phyloP scores from a whole-genome alignment of 495 filamentous ascomycete genomes.

The Neurospora cerealis region DNA sequence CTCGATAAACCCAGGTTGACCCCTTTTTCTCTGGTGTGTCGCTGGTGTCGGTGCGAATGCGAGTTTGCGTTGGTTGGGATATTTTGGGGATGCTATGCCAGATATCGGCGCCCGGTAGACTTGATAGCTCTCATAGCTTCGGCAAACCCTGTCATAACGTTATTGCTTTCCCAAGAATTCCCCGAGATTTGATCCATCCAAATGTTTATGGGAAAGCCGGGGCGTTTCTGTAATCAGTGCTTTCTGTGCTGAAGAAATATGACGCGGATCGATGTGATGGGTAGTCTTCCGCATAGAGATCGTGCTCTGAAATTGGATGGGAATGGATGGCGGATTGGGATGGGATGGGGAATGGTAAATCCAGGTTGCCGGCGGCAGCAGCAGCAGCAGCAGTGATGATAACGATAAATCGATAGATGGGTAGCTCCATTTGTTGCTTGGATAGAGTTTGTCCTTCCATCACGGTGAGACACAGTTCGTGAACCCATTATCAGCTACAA shows the following conservation, averaged over 20 bases:
- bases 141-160: neutral
- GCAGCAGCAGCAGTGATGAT: neutral
- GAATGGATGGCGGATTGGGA: neutral
- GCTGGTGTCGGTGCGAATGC: neutral
- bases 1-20: neutral
- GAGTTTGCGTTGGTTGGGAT: neutral
- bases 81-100: neutral
- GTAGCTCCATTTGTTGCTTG: neutral
- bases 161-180: neutral
- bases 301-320: neutral
- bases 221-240: neutral
- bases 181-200: neutral
- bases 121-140: neutral
- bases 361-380: neutral
- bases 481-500: neutral
- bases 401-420: neutral
- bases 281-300: neutral
- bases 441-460: neutral
- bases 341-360: neutral
- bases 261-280: neutral
- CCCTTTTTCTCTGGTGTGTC: neutral
- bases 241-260: neutral
- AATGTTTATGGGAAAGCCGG: neutral
- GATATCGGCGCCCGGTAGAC: neutral
- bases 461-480: neutral